phyloP scores from a whole-genome alignment of 1,284 basidiomycete genomes.

The Abortiporus biennis region DNA sequence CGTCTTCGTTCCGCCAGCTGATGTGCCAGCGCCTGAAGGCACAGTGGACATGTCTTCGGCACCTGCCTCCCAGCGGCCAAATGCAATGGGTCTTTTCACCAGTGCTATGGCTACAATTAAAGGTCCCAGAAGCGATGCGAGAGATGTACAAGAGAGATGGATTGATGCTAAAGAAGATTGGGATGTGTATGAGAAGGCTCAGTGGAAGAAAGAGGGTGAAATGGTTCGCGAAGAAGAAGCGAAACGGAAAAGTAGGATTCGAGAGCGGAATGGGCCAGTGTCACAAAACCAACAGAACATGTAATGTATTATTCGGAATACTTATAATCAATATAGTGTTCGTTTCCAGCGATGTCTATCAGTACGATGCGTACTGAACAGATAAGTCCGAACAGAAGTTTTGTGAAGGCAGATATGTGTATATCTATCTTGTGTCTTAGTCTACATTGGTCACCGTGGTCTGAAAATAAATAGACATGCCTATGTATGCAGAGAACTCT shows the following conservation, averaged over 20 bases:
- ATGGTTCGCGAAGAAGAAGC: constrained; percentile 26
- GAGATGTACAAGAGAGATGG: constrained; percentile 89
- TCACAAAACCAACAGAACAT: too few relatives aligned
- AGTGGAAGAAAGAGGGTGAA: constrained; percentile 64
- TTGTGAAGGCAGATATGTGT: not conserved
- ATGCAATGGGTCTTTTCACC: constrained; percentile 61
- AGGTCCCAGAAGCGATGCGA: constrained; percentile 53
- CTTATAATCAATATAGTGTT: too few relatives aligned
- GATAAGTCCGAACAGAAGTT: not conserved
- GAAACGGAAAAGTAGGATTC: constrained; percentile 16
- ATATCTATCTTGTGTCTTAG: not conserved
- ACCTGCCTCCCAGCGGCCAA: constrained; percentile 46
- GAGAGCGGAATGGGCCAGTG: constrained; percentile 2
- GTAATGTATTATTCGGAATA: too few relatives aligned
- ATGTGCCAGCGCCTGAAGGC: constrained; percentile 45
- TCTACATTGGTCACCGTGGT: too few relatives aligned
- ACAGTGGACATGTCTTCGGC: constrained; percentile 36
- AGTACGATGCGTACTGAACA: too few relatives aligned
- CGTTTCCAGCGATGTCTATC: too few relatives aligned
- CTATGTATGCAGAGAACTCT: too few relatives aligned
- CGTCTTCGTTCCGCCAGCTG: constrained; percentile 65
- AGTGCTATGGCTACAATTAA: constrained; percentile 54
- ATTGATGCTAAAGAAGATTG: constrained; percentile 72
- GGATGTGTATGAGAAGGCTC: constrained; percentile 69
- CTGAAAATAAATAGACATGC: too few relatives aligned